Evolutionary conservation across 2,329 filamentous ascomycete genomes (phyloP), one percentile per base, ranked within the genome.

Genomic region (Cercospora zeina): DNA sequence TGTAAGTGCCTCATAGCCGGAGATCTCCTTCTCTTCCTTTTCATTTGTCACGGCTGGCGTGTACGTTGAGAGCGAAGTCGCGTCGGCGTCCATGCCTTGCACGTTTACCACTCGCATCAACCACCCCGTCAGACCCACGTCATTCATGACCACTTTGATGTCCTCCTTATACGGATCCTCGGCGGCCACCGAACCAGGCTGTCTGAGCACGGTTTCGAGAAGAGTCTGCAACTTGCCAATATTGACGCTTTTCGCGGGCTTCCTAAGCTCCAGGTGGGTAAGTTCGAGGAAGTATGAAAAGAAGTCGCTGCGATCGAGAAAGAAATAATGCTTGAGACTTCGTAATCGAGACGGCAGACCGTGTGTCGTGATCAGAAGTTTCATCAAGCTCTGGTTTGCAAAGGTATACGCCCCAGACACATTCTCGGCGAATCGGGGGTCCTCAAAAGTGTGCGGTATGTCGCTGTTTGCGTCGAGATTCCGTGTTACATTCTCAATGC

Each of bases 281-380:
- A 99, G 86, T 73, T 99, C 95, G 63, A 99, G 87, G 75, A 99
- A 99, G 77, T 97, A 96, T 2, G 92, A 92, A 77, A 99, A 97
- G 80, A 96, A 99, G 75, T 99, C 95, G 34, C 95, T 97, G 8
- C 93, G 89, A 70, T 97, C 93, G 65, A 99, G 87, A 81, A 99
- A 99, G 81, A 97, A 99, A 79, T 99, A 99, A 77, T 99, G 95
- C 75, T 99, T 99, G 39, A 99, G 81, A 13, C 93, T 97, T 50
- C 89, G 87, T 61, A 99, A 83, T 37, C 95, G 86, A 30, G 90
- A 89, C 0, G 93, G 93, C 4, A 99, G 84, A 11, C 90, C 90
- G 73, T 99, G 95, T 6, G 95, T 95, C 0, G 93, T 97, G 42
- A 99, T 83, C 2, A 99, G 86, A 0, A 99, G 83, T 63, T 92